Base-by-base conservation (phyloP, 495 filamentous ascomycete species). In the Lindgomyces ingoldianus region DNA sequence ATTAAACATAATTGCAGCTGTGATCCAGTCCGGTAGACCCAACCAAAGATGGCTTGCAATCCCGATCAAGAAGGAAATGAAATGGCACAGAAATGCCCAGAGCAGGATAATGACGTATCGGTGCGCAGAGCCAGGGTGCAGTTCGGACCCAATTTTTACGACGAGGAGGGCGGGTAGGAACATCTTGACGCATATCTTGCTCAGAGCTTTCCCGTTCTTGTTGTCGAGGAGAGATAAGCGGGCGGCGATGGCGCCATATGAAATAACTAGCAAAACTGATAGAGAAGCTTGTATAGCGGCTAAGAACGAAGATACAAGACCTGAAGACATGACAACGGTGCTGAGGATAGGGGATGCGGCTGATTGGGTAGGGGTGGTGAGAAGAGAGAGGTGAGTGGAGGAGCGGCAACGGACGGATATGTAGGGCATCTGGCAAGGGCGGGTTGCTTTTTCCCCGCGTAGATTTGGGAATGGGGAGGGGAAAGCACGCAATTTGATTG, bases 211-310 rank as follows among this genome's bases (percentile, higher is more conserved):
- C 27, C 84, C 81, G 26, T 78, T 78, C 0, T 67, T 44, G 24
- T 75, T 74, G 49, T 83, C 75, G 11, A 90, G 76, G 4, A 90
- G 72, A 1, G 78, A 74, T 27, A 83, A 77, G 53, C 79, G 76
- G 8, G 82, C 83, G 0, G 84, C 81, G 18, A 83, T 49, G 1
- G 80, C 81, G 47, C 87, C 87, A 64, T 84, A 89, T 24, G 68
- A 73, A 33, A 90, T 83, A 18, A 86, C 86, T 8, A 91, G 76
- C 0, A 90, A 74, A 0, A 90, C 87, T 1, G 86, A 88, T 21
- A 89, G 72, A 36, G 80, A 82, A 24, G 87, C 87, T 72, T 90
- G 87, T 19, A 90, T 73, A n/a, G 85, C 87, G 2, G 84, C 86
- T 2, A 89, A 65, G 57, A 89, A 87, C 27, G 86, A 84, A 25